These are phyloP conservation scores for Fraxinus baroniana DNA, from an alignment of 305 asterid species.

Conservation along the genomic window DNA sequence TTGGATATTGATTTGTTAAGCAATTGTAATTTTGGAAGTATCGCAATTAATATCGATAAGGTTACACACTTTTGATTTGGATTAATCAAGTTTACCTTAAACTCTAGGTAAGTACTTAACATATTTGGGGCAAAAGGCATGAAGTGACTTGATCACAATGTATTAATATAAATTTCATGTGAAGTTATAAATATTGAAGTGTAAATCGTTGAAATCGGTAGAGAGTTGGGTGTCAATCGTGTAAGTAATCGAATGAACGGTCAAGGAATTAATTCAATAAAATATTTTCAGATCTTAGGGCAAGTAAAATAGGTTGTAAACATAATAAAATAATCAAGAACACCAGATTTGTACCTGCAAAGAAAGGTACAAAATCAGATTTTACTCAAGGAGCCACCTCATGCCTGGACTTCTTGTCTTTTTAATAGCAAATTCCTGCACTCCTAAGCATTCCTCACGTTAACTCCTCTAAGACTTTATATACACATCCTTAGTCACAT, in stretches of 20 bases:
- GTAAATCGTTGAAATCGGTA: neutral
- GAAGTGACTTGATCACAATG: neutral
- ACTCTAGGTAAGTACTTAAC: neutral
- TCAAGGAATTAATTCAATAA: too few species aligned
- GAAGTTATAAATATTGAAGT: neutral
- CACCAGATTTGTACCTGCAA: neutral
- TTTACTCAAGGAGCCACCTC: neutral
- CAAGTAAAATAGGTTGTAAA: neutral
- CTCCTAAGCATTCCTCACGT: neutral
- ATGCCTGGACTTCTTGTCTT: neutral
- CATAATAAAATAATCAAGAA: neutral
- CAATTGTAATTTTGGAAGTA: neutral
- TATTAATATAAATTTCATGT: too few species aligned
- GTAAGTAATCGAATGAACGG: neutral
- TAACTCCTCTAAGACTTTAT: neutral
- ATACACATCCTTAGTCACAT: neutral
- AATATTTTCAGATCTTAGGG: neutral
- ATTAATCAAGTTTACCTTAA: neutral
- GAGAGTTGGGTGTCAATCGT: neutral
- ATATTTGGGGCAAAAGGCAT: neutral
- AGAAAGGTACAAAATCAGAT: neutral
- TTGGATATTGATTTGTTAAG: neutral
- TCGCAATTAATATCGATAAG: neutral
- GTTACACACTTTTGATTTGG: neutral
- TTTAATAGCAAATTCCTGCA: neutral